Percentiles rank a stretch among this genome's conserved stretches.
Conservation (phyloP, 257 asterid genomes). For the Cordia subcordata region DNA sequence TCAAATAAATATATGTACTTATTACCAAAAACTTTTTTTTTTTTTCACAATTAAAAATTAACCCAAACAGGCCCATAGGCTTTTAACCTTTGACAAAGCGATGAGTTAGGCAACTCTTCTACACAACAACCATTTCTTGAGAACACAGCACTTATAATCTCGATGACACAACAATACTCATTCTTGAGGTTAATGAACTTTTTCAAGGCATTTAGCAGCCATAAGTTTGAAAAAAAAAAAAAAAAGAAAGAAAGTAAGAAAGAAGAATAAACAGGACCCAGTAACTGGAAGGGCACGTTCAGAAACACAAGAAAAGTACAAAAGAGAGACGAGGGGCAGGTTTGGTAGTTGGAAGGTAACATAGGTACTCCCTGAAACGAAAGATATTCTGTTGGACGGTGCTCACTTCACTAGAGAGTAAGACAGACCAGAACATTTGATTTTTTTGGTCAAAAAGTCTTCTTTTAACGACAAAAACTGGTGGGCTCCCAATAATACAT, state of each 20-base stretch:
- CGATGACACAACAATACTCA: too few relatives aligned
- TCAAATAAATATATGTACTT: too few relatives aligned
- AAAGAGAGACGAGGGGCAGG: conserved; percentile 15
- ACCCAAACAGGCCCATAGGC: too few relatives aligned
- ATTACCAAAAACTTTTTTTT: too few relatives aligned
- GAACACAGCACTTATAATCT: too few relatives aligned
- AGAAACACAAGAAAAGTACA: conserved; percentile 13
- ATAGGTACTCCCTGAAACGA: conserved; percentile 14
- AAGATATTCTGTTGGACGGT: conserved; percentile 4
- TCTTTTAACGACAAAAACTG: not conserved
- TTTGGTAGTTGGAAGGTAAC: conserved; percentile 29
- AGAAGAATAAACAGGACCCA: too few relatives aligned
- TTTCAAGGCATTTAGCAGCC: not conserved
- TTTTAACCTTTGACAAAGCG: too few relatives aligned
- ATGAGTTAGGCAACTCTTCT: too few relatives aligned
- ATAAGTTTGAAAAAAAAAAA: not conserved
- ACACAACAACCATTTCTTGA: too few relatives aligned
- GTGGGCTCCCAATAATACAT: too few relatives aligned
- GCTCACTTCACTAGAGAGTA: conserved; percentile 1
- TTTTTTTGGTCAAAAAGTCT: not conserved
- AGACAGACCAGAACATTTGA: not conserved
- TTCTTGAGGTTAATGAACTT: not conserved
- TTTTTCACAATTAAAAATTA: too few relatives aligned
- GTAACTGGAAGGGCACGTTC: not conserved
- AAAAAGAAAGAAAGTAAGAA: too few relatives aligned